phyloP scores from a whole-genome alignment of 805 yeast species.

The Scheffersomyces lignosus region DNA sequence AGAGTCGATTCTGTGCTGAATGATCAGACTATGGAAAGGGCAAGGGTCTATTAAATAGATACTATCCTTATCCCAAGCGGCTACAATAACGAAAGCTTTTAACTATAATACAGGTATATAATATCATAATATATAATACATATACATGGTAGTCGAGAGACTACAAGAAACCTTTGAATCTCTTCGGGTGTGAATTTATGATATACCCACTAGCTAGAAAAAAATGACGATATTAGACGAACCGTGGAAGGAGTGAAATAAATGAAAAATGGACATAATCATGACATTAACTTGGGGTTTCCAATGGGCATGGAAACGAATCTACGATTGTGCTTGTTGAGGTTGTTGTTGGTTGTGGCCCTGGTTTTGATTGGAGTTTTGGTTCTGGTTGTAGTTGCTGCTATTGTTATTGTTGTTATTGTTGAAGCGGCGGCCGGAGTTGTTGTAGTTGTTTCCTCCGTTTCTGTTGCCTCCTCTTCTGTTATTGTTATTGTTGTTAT shows the following conservation, averaged over 20 bases:
- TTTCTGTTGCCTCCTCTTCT: slow-evolving; percentile 24
- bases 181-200: background rate
- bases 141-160: background rate
- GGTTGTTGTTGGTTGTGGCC: slow-evolving; percentile 9
- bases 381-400: slow-evolving; percentile 18
- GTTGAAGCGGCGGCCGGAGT: slow-evolving; percentile 23
- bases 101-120: background rate
- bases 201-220: background rate
- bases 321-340: slow-evolving; percentile 8
- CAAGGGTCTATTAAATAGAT: too few relatives aligned
- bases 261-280: background rate
- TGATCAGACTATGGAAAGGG: too few relatives aligned
- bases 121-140: background rate
- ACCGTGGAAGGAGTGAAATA: too few relatives aligned
- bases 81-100: too few relatives aligned
- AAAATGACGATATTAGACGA: too few relatives aligned
- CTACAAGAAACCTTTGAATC: background rate
- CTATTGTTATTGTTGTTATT: slow-evolving; percentile 22
- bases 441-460: slow-evolving; percentile 26
- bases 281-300: slow-evolving; percentile 2
- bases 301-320: background rate
- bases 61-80: too few relatives aligned
- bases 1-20: too few relatives aligned
- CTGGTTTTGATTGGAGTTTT: slow-evolving; percentile 16
- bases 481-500: slow-evolving; percentile 18